Percentiles rank a stretch among this genome's conserved stretches.
Evolutionary conservation across 805 yeast species (phyloP).

Genomic region (Suhomyces prunicola): DNA sequence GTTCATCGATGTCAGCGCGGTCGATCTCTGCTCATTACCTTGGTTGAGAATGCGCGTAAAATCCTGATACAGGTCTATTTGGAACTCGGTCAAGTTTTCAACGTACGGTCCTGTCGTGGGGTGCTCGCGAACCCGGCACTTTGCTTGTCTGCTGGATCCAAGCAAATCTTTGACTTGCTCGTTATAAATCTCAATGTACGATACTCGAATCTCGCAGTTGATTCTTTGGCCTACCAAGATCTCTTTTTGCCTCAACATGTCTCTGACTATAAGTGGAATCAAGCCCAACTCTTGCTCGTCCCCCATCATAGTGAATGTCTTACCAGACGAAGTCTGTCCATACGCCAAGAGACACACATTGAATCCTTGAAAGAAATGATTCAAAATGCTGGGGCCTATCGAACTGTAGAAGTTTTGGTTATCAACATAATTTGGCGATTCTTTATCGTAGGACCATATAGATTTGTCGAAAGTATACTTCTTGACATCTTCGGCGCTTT

Average conservation of each 20-base stretch:
- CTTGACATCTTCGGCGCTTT: constrained; percentile 18
- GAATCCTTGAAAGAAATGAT: constrained; percentile 43
- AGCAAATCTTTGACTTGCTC: constrained; percentile 71
- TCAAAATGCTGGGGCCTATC: constrained; percentile 58
- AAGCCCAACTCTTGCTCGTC: constrained; percentile 32
- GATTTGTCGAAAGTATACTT: constrained; percentile 51
- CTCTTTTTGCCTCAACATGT: constrained; percentile 46
- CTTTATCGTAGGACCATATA: constrained; percentile 44
- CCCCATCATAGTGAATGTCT: constrained; percentile 45
- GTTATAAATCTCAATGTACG: constrained; percentile 74
- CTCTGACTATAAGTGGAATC: constrained; percentile 46
- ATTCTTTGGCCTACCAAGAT: constrained; percentile 34
- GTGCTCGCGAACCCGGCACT: constrained; percentile 60
- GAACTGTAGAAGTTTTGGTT: constrained; percentile 51
- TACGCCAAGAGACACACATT: constrained; percentile 43
- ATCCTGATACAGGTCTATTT: constrained; percentile 47
- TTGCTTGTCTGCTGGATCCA: constrained; percentile 13
- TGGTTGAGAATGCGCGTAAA: constrained; percentile 43
- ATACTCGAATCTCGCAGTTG: constrained; percentile 43
- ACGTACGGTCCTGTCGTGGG: constrained; percentile 70
- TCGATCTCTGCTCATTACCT: constrained; percentile 59
- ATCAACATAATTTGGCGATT: constrained; percentile 35
- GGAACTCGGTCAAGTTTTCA: constrained; percentile 57
- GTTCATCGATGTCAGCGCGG: constrained; percentile 74
- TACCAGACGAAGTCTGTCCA: constrained; percentile 44